phyloP scores from a whole-genome alignment of 768 basidiomycete species.

The Hygrocybe coccinea region DNA sequence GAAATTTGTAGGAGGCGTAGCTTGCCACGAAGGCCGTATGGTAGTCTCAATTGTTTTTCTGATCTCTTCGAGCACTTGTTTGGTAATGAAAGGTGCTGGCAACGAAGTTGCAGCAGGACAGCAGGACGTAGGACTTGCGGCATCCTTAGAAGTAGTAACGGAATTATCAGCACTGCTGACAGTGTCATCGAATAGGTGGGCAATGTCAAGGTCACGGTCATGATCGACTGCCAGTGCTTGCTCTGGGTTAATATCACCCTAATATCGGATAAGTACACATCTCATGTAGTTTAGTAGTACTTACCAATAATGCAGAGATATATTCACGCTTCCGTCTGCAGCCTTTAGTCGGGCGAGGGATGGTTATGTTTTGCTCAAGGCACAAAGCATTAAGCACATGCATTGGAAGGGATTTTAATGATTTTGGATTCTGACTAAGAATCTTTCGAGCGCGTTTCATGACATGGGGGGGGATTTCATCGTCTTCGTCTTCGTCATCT shows the following conservation, averaged over 20 bases:
- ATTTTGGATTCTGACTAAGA: background rate
- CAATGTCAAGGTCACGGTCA: no score
- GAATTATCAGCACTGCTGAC: background rate
- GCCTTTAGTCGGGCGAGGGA: background rate
- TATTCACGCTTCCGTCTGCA: background rate
- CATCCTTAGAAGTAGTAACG: conserved; percentile 7
- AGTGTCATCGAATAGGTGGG: no score
- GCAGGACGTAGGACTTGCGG: background rate
- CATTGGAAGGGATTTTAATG: background rate
- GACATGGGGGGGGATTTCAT: no score
- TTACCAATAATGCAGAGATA: background rate
- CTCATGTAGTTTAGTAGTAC: background rate
- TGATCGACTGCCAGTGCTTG: no score
- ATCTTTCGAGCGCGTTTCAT: background rate
- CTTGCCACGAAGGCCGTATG: conserved; percentile 7
- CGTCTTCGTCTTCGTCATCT: background rate
- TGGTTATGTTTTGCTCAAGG: background rate
- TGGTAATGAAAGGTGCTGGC: background rate
- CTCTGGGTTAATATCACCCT: no score
- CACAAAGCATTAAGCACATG: background rate
- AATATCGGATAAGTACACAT: no score
- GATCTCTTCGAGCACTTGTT: conserved; percentile 6
- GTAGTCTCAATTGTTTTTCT: conserved; percentile 7
- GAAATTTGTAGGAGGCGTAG: background rate
- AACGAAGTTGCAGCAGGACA: background rate